These are phyloP conservation scores for Truncatella angustata DNA, from an alignment of 2,329 filamentous ascomycete species.

Conservation along the genomic window DNA sequence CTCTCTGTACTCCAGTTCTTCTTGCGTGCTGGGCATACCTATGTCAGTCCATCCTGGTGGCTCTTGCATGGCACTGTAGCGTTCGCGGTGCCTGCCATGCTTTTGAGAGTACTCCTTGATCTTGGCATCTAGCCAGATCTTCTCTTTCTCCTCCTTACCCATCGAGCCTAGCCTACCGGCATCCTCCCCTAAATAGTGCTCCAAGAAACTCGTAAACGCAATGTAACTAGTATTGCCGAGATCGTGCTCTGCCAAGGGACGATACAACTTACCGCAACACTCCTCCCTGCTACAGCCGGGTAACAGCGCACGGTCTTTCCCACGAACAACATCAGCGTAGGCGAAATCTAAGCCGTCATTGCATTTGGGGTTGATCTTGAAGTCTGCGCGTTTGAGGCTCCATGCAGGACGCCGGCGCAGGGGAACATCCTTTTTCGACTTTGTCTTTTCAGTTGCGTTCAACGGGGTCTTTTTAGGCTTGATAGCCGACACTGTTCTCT, in stretches of 20 bases:
- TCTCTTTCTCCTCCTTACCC: slow-evolving; percentile 58
- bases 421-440: slow-evolving; percentile 31
- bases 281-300: slow-evolving; percentile 71
- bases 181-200: slow-evolving; percentile 56
- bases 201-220: slow-evolving; percentile 40
- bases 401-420: slow-evolving; percentile 58
- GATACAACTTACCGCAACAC: slow-evolving; percentile 75
- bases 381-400: slow-evolving; percentile 66
- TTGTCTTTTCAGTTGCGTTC: slow-evolving; percentile 3
- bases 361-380: slow-evolving; percentile 73
- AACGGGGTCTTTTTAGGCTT: slow-evolving; percentile 14
- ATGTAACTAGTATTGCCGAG: slow-evolving; percentile 32
- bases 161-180: slow-evolving; percentile 59
- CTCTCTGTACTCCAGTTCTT: slow-evolving; percentile 63
- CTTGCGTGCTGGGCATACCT: slow-evolving; percentile 88
- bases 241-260: slow-evolving; percentile 59
- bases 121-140: slow-evolving; percentile 73
- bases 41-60: slow-evolving; percentile 89
- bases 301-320: slow-evolving; percentile 66
- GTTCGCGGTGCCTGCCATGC: slow-evolving; percentile 74
- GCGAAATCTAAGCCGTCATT: slow-evolving; percentile 73
- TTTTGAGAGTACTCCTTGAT: slow-evolving; percentile 70
- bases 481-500: slow-evolving; percentile 3
- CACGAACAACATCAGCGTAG: slow-evolving; percentile 72
- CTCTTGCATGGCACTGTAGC: slow-evolving; percentile 67